Percentiles rank a stretch among this genome's conserved stretches.
phyloP scores from a whole-genome alignment of 352 stramenopile genomes.

The Globisporangium lucens region DNA sequence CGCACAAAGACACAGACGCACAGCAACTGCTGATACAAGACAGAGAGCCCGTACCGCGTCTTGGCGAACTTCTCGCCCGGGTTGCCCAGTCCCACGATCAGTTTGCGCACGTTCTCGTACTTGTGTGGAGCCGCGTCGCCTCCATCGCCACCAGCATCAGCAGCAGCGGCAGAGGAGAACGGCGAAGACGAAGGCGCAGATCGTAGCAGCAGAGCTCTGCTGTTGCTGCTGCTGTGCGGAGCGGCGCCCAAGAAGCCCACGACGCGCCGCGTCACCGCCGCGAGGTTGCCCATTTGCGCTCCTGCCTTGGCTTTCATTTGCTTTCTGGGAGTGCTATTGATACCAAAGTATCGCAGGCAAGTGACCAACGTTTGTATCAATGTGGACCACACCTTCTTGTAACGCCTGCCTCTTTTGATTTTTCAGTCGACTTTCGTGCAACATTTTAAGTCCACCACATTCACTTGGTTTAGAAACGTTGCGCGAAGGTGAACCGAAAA shows the following conservation, averaged over 20 bases:
- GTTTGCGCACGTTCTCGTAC: slow-evolving; percentile 74
- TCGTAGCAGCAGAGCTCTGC: slow-evolving; percentile 2
- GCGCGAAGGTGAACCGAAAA: neutral
- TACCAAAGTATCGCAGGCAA: neutral
- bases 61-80: slow-evolving; percentile 78
- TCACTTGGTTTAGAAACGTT: neutral
- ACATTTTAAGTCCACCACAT: neutral
- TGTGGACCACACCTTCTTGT: neutral
- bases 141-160: neutral
- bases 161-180: neutral
- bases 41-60: slow-evolving; percentile 43
- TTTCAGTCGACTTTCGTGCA: neutral
- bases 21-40: neutral
- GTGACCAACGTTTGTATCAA: neutral
- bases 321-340: neutral
- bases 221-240: neutral
- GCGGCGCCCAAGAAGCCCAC: neutral
- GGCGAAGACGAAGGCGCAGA: neutral
- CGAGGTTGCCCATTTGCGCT: slow-evolving; percentile 11
- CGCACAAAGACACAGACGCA: neutral
- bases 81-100: slow-evolving; percentile 85
- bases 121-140: slow-evolving; percentile 17
- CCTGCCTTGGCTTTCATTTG: slow-evolving; percentile 9
- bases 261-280: slow-evolving; percentile 3
- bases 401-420: neutral